Percentiles rank a stretch among this genome's conserved stretches.
Evolutionary conservation across 2,329 filamentous ascomycete species (phyloP).

Genomic region (Didymellaceae sp.): DNA sequence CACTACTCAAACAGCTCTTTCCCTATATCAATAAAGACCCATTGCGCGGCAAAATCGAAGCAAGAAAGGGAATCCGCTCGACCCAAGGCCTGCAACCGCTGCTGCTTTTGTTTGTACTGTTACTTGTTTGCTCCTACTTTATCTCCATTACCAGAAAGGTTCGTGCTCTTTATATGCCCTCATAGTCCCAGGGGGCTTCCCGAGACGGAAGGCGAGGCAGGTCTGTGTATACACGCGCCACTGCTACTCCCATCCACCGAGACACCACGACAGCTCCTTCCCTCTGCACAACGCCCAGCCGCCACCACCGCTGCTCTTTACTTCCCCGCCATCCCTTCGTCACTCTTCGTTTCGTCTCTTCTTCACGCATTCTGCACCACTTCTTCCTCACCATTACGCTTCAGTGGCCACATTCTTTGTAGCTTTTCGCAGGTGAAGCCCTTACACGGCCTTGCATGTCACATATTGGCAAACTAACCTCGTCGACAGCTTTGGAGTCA

Average conservation of each 20-base stretch:
- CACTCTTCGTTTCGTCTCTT: slow-evolving; percentile 29
- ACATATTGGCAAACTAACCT: slow-evolving; percentile 22
- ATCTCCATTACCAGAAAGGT: slow-evolving; percentile 28
- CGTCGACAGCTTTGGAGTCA: slow-evolving; percentile 49
- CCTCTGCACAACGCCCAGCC: slow-evolving; percentile 30
- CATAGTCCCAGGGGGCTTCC: slow-evolving; percentile 20
- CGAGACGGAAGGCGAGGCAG: slow-evolving; percentile 28
- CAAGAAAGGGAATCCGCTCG: slow-evolving; percentile 11
- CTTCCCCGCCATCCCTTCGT: slow-evolving; percentile 26
- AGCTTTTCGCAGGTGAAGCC: slow-evolving; percentile 50
- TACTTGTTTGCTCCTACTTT: slow-evolving; percentile 22
- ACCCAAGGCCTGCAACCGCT: slow-evolving; percentile 8
- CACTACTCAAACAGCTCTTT: slow-evolving; percentile 45
- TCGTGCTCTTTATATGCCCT: slow-evolving; percentile 22
- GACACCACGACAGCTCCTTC: slow-evolving; percentile 37
- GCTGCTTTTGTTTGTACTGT: slow-evolving; percentile 16
- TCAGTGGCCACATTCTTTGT: slow-evolving; percentile 55
- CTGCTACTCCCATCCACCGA: slow-evolving; percentile 24
- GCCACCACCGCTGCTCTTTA: slow-evolving; percentile 27
- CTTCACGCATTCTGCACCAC: slow-evolving; percentile 44
- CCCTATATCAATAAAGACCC: slow-evolving; percentile 36
- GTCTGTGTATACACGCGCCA: slow-evolving; percentile 24
- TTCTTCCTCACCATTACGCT: slow-evolving; percentile 50
- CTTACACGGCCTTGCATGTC: slow-evolving; percentile 2
- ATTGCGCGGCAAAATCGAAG: slow-evolving; percentile 8